Evolutionary conservation across 305 asterid genomes (phyloP).

Genomic region (Solanum hybrid): DNA sequence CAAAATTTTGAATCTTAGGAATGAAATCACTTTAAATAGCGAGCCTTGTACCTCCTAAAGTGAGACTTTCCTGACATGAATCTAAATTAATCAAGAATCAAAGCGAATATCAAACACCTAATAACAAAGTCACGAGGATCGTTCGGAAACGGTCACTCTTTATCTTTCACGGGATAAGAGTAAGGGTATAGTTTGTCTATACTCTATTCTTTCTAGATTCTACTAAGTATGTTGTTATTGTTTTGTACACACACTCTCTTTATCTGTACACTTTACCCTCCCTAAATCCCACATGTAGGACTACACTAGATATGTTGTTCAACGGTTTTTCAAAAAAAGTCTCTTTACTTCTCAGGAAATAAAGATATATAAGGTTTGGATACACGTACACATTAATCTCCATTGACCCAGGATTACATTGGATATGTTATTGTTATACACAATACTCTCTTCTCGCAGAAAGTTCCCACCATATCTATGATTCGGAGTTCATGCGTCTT

Average conservation of each 20-base stretch:
- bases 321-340: too few relatives aligned
- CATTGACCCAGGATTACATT: too few relatives aligned
- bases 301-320: background rate
- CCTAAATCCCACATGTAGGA: background rate
- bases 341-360: too few relatives aligned
- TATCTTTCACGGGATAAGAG: background rate
- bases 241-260: too few relatives aligned
- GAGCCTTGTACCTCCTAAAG: background rate
- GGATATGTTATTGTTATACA: too few relatives aligned
- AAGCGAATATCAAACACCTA: background rate
- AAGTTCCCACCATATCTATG: too few relatives aligned
- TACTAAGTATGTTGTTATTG: background rate
- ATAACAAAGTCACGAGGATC: background rate
- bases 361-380: too few relatives aligned
- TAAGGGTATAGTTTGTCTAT: background rate
- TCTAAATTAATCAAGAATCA: too few relatives aligned
- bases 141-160: rapidly evolving
- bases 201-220: too few relatives aligned
- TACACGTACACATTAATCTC: too few relatives aligned
- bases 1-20: background rate
- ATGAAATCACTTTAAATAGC: background rate
- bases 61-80: background rate
- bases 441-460: too few relatives aligned
- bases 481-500: too few relatives aligned
- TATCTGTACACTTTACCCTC: background rate